Evolutionary conservation across 345 rosid genomes (phyloP).

Genomic region (Eucalyptus polyanthemos): DNA sequence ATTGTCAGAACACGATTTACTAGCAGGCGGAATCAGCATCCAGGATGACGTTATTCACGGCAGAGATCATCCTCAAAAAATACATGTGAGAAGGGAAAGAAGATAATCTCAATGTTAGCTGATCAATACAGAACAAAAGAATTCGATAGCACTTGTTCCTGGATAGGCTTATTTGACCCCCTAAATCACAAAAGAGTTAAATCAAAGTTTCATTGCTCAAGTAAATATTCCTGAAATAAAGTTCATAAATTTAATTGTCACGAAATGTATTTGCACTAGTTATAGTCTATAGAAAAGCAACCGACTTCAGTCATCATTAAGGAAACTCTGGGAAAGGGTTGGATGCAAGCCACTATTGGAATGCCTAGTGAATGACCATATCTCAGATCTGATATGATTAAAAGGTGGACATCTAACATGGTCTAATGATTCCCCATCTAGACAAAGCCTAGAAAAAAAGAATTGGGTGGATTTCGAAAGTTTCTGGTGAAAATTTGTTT

Average conservation of each 20-base stretch:
- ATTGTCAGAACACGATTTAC: background rate
- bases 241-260: background rate
- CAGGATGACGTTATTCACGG: background rate
- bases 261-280: background rate
- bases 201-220: background rate
- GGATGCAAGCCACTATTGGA: background rate
- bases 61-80: background rate
- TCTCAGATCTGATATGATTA: background rate
- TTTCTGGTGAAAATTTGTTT: background rate
- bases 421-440: background rate
- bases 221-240: background rate
- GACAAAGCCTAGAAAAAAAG: background rate
- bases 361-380: background rate
- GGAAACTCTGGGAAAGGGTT: background rate
- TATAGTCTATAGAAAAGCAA: background rate
- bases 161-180: background rate
- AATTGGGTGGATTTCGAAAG: background rate
- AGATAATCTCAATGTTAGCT: background rate
- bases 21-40: background rate
- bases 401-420: background rate
- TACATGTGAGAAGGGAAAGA: background rate
- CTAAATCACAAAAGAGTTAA: background rate
- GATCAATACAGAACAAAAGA: background rate
- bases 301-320: background rate
- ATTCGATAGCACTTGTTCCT: background rate